Base-by-base conservation (phyloP, 176 grass and related monocot genomes). In the Secale cereale region DNA sequence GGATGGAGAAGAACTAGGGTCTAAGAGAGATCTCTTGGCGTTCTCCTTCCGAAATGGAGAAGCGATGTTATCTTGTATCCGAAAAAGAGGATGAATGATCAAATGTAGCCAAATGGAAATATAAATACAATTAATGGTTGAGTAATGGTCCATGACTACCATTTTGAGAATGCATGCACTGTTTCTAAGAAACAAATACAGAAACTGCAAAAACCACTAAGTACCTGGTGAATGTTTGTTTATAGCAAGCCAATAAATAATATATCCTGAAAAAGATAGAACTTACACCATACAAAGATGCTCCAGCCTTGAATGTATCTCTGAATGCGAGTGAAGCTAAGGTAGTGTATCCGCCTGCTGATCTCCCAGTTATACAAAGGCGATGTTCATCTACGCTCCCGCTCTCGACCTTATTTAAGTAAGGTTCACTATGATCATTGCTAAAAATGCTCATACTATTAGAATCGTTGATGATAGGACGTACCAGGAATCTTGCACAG, bases 251-350 rank as follows among this genome's bases (percentile, higher is more conserved):
- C 23, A 46, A 22, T 39, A 54, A 48, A 46, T 46, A 82, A 62
- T 52, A 86, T 8, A 81, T 70, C 19, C 77, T 46, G 57, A 13
- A 64, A n/a, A 60, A 88, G 59, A 40, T 56, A 52, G 22, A 80
- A 89, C 91, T 94, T 98, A 98, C 96, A 85, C 96, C 96, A 92
- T 94, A 98, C 86, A 89, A 71, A 86, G 96, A 98, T 91, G 93
- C 93, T 70, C 96, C 93, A 25, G 93, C 96, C 76, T 95, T 98
- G 78, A 98, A 98, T 29, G 88, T 92, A 69, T 98, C 91, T 77
- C 75, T 85, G 84, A 98, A 98, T 74, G 96, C 89, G 54, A 98
- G 91, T 17, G 80, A 87, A 89, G 96, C 91, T 90, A 98, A 88
- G 26, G 93, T 98, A 65, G 91, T 95, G 89, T 95, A 95, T 62